Percentiles rank a stretch among this genome's conserved stretches.
Conservation (phyloP, 176 grass and related monocot genomes). For the Paspalum vaginatum region DNA sequence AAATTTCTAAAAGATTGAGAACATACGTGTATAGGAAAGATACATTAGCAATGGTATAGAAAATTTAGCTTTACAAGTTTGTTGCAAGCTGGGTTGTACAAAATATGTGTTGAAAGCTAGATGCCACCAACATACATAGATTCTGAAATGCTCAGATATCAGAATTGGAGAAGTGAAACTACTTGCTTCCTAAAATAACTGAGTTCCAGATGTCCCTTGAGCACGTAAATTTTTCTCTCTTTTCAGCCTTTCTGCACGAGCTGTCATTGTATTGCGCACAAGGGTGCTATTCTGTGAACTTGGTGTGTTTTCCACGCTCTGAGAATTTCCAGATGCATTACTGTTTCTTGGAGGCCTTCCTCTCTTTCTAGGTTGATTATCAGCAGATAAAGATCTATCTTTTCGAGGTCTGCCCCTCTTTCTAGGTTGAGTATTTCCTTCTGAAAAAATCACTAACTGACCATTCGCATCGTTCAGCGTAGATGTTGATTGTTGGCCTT, state of each 20-base stretch:
- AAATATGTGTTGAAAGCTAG: constrained; percentile 49
- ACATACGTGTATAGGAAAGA: constrained; percentile 64
- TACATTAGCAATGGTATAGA: constrained; percentile 46
- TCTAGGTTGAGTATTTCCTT: constrained; percentile 44
- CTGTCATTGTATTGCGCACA: constrained; percentile 44
- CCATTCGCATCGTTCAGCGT: neutral
- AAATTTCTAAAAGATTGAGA: constrained; percentile 35
- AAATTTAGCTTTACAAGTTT: constrained; percentile 59
- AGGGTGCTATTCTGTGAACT: constrained; percentile 31
- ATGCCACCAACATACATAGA: constrained; percentile 48
- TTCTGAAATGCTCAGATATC: constrained; percentile 39
- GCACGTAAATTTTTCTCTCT: constrained; percentile 50
- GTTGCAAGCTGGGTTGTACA: constrained; percentile 53
- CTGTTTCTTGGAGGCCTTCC: constrained; percentile 55
- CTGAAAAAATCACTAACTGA: constrained; percentile 1
- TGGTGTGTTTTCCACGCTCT: neutral
- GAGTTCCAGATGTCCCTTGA: constrained; percentile 33
- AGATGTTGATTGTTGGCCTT: constrained; percentile 23
- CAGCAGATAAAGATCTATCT: neutral
- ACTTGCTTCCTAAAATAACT: constrained; percentile 47
- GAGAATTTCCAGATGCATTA: constrained; percentile 27
- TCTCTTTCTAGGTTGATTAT: constrained; percentile 50
- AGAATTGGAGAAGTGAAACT: constrained; percentile 40
- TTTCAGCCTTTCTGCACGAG: constrained; percentile 68
- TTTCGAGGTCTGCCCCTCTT: constrained; percentile 61